These are phyloP conservation scores for Globisporangium takayamanum DNA, from an alignment of 352 stramenopile genomes.

Conservation along the genomic window DNA sequence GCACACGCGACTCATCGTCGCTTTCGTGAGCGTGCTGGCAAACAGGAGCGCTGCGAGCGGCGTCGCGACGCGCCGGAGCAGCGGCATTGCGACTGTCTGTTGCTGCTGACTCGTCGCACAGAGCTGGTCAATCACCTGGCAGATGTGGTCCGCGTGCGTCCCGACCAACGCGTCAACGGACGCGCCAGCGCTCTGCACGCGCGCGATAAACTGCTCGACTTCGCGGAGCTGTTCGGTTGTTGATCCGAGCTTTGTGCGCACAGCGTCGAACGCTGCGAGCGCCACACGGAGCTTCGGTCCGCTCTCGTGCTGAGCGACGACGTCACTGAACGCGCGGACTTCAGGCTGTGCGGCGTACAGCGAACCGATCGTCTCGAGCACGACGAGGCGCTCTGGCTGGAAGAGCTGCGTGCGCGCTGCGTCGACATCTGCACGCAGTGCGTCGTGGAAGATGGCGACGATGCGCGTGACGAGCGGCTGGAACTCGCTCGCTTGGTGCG, in stretches of 20 bases:
- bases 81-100: slow-evolving; percentile 22
- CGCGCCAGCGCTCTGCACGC: slow-evolving; percentile 4
- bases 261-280: slow-evolving; percentile 24
- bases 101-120: slow-evolving; percentile 42
- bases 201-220: slow-evolving; percentile 40
- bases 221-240: slow-evolving; percentile 42
- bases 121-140: slow-evolving; percentile 41
- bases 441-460: slow-evolving; percentile 48
- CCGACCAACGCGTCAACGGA: not conserved
- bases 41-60: slow-evolving; percentile 35
- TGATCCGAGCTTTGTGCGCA: slow-evolving; percentile 36
- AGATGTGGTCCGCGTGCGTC: slow-evolving; percentile 17
- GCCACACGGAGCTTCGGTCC: slow-evolving; percentile 19
- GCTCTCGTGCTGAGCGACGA: slow-evolving; percentile 33
- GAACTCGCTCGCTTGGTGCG: slow-evolving; percentile 64
- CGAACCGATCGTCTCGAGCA: slow-evolving; percentile 37
- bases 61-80: slow-evolving; percentile 37
- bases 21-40: slow-evolving; percentile 42
- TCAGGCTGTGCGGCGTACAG: slow-evolving; percentile 46
- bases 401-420: slow-evolving; percentile 31
- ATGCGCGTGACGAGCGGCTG: slow-evolving; percentile 43
- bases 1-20: slow-evolving; percentile 49
- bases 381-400: slow-evolving; percentile 21
- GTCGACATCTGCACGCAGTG: slow-evolving; percentile 30
- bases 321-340: slow-evolving; percentile 32